A percentile compares a stretch with the other conserved stretches of the same genome.
Evolutionary conservation across 2,329 filamentous ascomycete species (phyloP).

Genomic region (Stagonosporopsis cucurbitacearum): DNA sequence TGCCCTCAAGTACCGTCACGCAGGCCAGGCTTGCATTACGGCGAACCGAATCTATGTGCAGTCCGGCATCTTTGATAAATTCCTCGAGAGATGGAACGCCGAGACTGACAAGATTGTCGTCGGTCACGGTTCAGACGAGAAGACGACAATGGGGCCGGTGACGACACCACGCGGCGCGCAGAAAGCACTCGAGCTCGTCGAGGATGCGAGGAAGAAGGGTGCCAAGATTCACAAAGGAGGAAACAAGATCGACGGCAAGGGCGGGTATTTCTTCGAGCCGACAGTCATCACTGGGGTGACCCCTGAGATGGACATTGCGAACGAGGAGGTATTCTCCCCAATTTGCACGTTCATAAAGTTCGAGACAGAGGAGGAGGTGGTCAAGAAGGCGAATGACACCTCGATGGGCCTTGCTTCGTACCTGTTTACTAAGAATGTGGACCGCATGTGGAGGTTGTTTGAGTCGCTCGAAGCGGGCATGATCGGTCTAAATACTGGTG

Average conservation of each 20-base stretch:
- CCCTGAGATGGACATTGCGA: slow-evolving; percentile 61
- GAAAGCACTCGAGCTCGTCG: slow-evolving; percentile 66
- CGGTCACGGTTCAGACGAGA: slow-evolving; percentile 66
- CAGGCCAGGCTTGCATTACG: slow-evolving; percentile 69
- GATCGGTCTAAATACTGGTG: slow-evolving; percentile 70
- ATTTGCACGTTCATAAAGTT: slow-evolving; percentile 69
- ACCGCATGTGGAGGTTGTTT: slow-evolving; percentile 69
- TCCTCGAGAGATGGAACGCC: slow-evolving; percentile 61
- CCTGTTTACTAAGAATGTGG: slow-evolving; percentile 71
- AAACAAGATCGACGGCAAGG: slow-evolving; percentile 53
- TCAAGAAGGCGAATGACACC: slow-evolving; percentile 66
- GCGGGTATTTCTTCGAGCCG: slow-evolving; percentile 73
- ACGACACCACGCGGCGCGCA: slow-evolving; percentile 63
- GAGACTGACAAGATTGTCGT: slow-evolving; percentile 63
- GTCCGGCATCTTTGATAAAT: slow-evolving; percentile 65
- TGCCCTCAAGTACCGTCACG: slow-evolving; percentile 63
- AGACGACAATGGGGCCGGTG: slow-evolving; percentile 66
- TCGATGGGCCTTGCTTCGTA: slow-evolving; percentile 71
- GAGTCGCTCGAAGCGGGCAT: slow-evolving; percentile 73
- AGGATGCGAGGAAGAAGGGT: slow-evolving; percentile 68
- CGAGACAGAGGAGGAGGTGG: slow-evolving; percentile 69
- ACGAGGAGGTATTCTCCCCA: slow-evolving; percentile 71
- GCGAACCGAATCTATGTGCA: slow-evolving; percentile 72
- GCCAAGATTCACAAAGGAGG: slow-evolving; percentile 70
- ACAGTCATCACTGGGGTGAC: slow-evolving; percentile 68